phyloP scores from a whole-genome alignment of 2,329 filamentous ascomycete genomes.

The Fusarium nodosum region DNA sequence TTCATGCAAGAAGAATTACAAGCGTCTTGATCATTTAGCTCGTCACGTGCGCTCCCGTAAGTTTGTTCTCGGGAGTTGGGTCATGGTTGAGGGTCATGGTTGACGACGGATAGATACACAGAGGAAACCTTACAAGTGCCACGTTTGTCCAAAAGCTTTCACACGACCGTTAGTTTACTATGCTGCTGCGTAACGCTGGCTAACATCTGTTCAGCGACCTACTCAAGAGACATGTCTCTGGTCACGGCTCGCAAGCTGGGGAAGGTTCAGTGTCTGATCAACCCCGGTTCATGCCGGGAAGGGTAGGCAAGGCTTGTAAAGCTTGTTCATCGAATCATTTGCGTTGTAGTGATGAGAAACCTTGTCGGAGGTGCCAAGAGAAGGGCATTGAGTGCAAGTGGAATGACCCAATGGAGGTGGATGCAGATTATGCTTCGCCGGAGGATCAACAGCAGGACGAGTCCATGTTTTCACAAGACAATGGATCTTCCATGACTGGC shows the following conservation, averaged over 20 bases:
- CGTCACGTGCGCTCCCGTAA: constrained; percentile 54
- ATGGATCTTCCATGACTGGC: background rate
- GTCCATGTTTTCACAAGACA: constrained; percentile 10
- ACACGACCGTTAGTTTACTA: constrained; percentile 47
- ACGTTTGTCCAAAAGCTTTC: constrained; percentile 51
- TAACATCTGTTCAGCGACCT: constrained; percentile 43
- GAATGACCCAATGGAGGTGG: constrained; percentile 29
- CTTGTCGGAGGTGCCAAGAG: constrained; percentile 49
- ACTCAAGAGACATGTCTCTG: constrained; percentile 44
- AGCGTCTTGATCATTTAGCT: constrained; percentile 51
- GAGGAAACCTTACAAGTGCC: constrained; percentile 51
- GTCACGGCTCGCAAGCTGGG: constrained; percentile 38
- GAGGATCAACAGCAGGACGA: constrained; percentile 19
- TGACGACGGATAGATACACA: constrained; percentile 49
- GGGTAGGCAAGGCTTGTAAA: constrained; percentile 49
- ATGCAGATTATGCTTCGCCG: constrained; percentile 32
- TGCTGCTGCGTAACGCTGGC: background rate
- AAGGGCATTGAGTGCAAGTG: constrained; percentile 50
- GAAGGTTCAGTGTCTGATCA: constrained; percentile 17
- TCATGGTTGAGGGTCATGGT: background rate
- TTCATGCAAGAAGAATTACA: constrained; percentile 49
- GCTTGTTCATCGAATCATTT: constrained; percentile 51
- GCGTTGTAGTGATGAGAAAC: constrained; percentile 51
- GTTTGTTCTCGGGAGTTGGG: constrained; percentile 5
- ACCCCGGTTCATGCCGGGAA: constrained; percentile 35